Evolutionary conservation across 2,329 filamentous ascomycete species (phyloP).

Genomic region (Phyllosticta capitalensis): DNA sequence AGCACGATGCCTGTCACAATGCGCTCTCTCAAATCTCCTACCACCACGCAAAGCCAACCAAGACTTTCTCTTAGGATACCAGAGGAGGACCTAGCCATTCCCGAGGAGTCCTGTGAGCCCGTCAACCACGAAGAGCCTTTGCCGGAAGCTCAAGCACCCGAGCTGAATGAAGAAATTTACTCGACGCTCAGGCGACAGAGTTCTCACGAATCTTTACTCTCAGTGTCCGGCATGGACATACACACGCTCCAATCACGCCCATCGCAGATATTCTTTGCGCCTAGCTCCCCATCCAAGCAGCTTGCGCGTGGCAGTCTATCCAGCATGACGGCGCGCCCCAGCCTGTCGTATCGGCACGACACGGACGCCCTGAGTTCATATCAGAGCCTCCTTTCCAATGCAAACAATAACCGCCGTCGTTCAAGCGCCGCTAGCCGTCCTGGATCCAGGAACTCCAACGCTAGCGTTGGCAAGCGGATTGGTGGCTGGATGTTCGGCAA

Average conservation of each 20-base stretch:
- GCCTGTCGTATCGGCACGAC: slow-evolving; percentile 28
- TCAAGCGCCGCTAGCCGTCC: not conserved
- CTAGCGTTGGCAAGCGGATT: slow-evolving; percentile 38
- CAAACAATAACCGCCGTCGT: not conserved
- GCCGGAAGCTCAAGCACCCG: slow-evolving; percentile 6
- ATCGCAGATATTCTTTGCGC: slow-evolving; percentile 56
- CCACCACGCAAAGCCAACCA: slow-evolving; percentile 17
- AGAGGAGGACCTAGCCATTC: slow-evolving; percentile 10
- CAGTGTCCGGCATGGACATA: slow-evolving; percentile 79
- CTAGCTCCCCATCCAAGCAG: slow-evolving; percentile 27
- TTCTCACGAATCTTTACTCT: slow-evolving; percentile 86
- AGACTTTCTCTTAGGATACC: slow-evolving; percentile 19
- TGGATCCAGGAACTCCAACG: not conserved
- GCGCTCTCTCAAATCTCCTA: slow-evolving; percentile 15
- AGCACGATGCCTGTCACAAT: slow-evolving; percentile 16
- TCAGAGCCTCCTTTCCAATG: slow-evolving; percentile 36
- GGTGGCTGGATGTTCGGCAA: slow-evolving; percentile 56
- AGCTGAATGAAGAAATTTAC: slow-evolving; percentile 12
- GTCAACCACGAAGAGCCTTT: slow-evolving; percentile 18
- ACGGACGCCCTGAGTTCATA: slow-evolving; percentile 44
- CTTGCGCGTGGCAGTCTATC: slow-evolving; percentile 17
- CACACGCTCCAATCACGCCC: slow-evolving; percentile 69
- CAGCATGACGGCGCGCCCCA: slow-evolving; percentile 32
- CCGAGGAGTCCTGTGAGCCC: slow-evolving; percentile 1
- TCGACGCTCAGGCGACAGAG: slow-evolving; percentile 38